These are phyloP conservation scores for Eucalyptus pumila DNA, from an alignment of 345 rosid species.

Conservation along the genomic window DNA sequence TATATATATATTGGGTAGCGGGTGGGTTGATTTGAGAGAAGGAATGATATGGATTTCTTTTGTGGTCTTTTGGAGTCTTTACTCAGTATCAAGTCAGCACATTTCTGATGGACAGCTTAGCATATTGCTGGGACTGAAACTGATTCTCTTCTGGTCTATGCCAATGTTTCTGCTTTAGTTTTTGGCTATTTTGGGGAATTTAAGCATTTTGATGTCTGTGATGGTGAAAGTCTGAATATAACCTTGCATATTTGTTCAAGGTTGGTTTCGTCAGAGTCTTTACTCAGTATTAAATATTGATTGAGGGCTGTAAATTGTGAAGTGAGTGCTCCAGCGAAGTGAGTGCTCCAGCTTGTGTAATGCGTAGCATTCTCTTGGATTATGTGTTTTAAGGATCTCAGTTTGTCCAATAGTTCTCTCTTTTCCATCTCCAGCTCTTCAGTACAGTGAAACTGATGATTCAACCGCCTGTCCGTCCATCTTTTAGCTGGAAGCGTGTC, in stretches of 20 bases:
- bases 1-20: too few relatives aligned
- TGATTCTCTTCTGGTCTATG: neutral
- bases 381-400: neutral
- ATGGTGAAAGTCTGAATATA: too few relatives aligned
- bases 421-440: neutral
- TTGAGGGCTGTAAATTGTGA: neutral
- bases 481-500: neutral
- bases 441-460: rapidly evolving
- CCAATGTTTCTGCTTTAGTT: neutral
- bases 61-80: neutral
- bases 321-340: neutral
- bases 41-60: neutral
- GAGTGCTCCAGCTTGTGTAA: neutral
- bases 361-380: neutral
- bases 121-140: neutral
- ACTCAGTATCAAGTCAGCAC: too few relatives aligned
- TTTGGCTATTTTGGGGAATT: neutral
- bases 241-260: neutral
- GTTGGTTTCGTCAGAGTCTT: too few relatives aligned
- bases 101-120: neutral
- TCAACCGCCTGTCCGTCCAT: rapidly evolving
- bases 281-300: neutral
- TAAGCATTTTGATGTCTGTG: neutral
- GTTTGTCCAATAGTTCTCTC: neutral
- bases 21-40: neutral